Percentiles rank a stretch among this genome's conserved stretches.
phyloP scores from a whole-genome alignment of 768 basidiomycete genomes.

The Phaffia australis region DNA sequence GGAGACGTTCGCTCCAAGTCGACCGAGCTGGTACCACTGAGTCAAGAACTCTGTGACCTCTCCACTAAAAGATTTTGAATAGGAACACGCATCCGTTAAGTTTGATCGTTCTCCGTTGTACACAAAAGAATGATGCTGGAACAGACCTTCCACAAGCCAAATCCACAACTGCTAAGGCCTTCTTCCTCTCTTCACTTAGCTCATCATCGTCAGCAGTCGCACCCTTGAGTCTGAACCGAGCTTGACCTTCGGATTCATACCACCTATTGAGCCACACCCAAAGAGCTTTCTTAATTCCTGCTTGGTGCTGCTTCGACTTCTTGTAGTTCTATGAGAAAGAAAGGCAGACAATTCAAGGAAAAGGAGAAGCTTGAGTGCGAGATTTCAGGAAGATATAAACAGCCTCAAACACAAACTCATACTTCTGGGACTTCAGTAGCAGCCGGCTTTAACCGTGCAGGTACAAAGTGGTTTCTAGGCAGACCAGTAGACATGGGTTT shows the following conservation, averaged over 20 bases:
- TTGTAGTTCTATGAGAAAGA: too few relatives aligned
- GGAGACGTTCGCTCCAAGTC: not conserved
- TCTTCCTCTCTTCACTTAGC: conserved; percentile 22
- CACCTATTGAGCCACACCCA: conserved; percentile 35
- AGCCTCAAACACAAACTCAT: too few relatives aligned
- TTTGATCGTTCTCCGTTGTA: not conserved
- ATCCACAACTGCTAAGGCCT: conserved; percentile 45
- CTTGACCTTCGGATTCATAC: conserved; percentile 36
- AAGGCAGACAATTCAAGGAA: too few relatives aligned
- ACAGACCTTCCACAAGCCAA: conserved; percentile 46
- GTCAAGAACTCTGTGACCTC: conserved; percentile 52
- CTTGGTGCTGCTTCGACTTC: too few relatives aligned
- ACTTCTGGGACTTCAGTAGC: too few relatives aligned
- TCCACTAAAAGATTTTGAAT: conserved; percentile 42
- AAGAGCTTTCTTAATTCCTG: not conserved
- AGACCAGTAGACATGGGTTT: too few relatives aligned
- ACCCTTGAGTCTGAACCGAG: conserved; percentile 32
- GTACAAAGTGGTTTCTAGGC: too few relatives aligned
- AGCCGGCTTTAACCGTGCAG: too few relatives aligned
- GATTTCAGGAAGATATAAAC: too few relatives aligned
- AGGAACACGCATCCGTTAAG: conserved; percentile 1
- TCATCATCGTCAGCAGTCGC: conserved; percentile 35
- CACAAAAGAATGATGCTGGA: not conserved
- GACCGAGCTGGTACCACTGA: conserved; percentile 50
- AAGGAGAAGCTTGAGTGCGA: too few relatives aligned